Base-by-base conservation (phyloP, 2,329 filamentous ascomycete species). In the Nemania sp. region DNA sequence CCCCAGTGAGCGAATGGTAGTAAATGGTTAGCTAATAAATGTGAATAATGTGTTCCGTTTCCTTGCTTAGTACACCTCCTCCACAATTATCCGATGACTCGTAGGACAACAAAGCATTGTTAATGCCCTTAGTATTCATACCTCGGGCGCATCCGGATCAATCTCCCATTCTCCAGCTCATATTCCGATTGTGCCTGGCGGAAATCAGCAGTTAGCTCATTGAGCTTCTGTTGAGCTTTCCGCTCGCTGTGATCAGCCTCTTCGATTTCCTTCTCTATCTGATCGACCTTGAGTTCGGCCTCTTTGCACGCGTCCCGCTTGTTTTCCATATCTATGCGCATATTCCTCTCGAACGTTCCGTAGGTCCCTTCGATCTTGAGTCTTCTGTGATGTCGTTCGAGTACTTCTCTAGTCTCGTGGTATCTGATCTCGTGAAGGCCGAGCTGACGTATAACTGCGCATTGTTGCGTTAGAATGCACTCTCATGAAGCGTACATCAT, bases 341-440 rank as follows among this genome's bases (percentile, higher is more conserved):
- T 15, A 11, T 49, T 36, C 39, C 17, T 33, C 47, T 49, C 47
- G 28, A 34, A 49, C 9, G 17, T 12, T 7, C 39, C 39, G 47
- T 36, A 1, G 20, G 47, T 6, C 47, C 47, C 47, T 19, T 22
- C 22, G 5, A 4, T 15, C 0, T 37, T 39, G 11, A 42, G 22
- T 14, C 37, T n/a, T 5, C 28, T 26, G 28, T 34, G 11, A 15
- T 49, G 28, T 3, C 47, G 47, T 19, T 43, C 9, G 12, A 49
- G 4, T 3, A 22, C 11, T 3, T n/a, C 20, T 2, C 14, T 5
- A 12, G 37, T 24, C 12, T 20, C 39, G n/a, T 42, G 7, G 20
- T 49, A 43, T 5, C 22, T 12, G n/a, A 42, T 11, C 15, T 49
- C 30, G 2, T 26, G 22, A 11, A 33, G 23, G 7, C 20, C 22